Evolutionary conservation across 1,284 basidiomycete genomes (phyloP).

Genomic region (Pisolithus thermaeus): DNA sequence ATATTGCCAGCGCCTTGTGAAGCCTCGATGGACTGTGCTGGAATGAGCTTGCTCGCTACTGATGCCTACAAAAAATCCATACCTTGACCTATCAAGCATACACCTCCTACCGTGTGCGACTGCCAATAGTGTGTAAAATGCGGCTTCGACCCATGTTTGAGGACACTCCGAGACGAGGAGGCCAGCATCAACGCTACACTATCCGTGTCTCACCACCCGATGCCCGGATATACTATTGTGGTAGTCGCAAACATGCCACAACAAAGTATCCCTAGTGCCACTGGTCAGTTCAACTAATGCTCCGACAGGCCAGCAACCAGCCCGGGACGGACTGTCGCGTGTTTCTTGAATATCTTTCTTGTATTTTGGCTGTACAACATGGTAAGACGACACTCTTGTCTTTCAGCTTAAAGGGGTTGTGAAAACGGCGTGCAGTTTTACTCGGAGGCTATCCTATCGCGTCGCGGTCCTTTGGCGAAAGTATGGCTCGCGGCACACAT

Average conservation of each 20-base stretch:
- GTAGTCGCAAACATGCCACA: constrained; percentile 17
- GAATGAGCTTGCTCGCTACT: not conserved
- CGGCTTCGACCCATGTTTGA: constrained; percentile 20
- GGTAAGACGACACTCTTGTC: constrained; percentile 11
- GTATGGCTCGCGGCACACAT: constrained; percentile 99
- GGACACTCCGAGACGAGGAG: constrained; percentile 33
- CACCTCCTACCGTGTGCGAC: not conserved
- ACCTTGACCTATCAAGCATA: not conserved
- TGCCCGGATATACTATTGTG: not conserved
- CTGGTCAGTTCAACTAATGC: not conserved
- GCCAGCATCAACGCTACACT: constrained; percentile 32
- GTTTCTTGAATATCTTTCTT: constrained; percentile 14
- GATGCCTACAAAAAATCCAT: not conserved
- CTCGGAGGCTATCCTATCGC: constrained; percentile 88
- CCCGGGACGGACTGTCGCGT: constrained; percentile 14
- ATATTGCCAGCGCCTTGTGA: constrained; percentile 5
- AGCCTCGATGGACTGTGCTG: not conserved
- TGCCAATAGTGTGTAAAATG: not conserved
- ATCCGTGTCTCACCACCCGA: not conserved
- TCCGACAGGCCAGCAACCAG: constrained; percentile 18
- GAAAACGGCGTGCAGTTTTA: constrained; percentile 58
- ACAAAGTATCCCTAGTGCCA: constrained; percentile 5
- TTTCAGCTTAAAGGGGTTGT: not conserved
- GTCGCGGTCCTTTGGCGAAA: constrained; percentile 89
- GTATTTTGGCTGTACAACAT: constrained; percentile 21